Percentiles rank a stretch among this genome's conserved stretches.
phyloP scores from a whole-genome alignment of 768 basidiomycete species.

The Gelatoporia subvermispora region DNA sequence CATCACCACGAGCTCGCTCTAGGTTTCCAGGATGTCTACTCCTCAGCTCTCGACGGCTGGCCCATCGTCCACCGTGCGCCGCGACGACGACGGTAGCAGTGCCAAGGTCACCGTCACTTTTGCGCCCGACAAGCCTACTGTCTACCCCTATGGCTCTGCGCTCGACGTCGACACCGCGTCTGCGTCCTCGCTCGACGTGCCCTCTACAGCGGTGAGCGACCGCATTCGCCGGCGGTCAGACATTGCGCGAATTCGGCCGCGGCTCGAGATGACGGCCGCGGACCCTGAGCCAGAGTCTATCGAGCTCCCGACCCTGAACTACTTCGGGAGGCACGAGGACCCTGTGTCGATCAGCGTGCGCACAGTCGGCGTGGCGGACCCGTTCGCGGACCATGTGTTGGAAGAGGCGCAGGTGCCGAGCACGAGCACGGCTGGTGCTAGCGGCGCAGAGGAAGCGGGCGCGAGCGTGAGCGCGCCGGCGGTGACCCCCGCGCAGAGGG shows the following conservation, averaged over 20 bases:
- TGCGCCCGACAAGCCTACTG: neutral
- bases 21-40: too few species aligned
- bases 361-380: neutral
- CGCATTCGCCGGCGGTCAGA: constrained; percentile 17
- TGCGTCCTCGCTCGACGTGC: constrained; percentile 12
- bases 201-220: constrained; percentile 10
- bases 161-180: constrained; percentile 10
- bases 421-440: constrained; percentile 2
- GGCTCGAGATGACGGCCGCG: constrained; percentile 6
- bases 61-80: too few species aligned
- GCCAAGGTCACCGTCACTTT: too few species aligned
- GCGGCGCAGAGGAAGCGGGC: constrained; percentile 5
- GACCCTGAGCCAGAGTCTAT: constrained; percentile 11
- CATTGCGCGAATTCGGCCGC: constrained; percentile 6
- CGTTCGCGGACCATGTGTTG: neutral
- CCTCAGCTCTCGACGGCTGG: too few species aligned
- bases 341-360: neutral
- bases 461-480: constrained; percentile 9
- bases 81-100: too few species aligned
- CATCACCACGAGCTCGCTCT: too few species aligned
- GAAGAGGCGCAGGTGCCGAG: neutral
- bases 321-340: constrained; percentile 1
- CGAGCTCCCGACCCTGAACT: constrained; percentile 14
- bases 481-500: constrained; percentile 16
- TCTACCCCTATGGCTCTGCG: constrained; percentile 6